Evolutionary conservation across 768 basidiomycete species (phyloP).

Genomic region (Boletus rex-veris): DNA sequence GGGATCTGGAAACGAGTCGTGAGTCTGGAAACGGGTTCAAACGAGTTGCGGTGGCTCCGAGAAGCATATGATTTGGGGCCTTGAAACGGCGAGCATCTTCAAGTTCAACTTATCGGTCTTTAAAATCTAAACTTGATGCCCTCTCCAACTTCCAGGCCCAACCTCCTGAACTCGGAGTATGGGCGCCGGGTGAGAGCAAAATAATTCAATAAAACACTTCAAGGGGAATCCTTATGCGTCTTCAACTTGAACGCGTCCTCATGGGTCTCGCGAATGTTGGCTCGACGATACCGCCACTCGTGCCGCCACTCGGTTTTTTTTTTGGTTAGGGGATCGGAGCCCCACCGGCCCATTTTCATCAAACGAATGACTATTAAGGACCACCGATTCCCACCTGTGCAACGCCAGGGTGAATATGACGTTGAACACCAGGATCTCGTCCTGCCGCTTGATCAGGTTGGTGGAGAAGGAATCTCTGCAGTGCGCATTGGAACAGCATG

Average conservation of each 20-base stretch:
- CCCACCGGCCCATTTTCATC: slow-evolving; percentile 16
- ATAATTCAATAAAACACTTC: neutral
- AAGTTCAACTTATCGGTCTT: too few species aligned
- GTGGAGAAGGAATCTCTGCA: slow-evolving; percentile 8
- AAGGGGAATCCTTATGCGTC: too few species aligned
- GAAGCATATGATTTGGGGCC: neutral
- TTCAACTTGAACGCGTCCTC: neutral
- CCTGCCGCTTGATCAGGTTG: neutral
- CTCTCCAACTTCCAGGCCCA: neutral
- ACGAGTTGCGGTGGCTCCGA: neutral
- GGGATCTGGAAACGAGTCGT: neutral
- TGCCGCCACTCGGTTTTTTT: neutral
- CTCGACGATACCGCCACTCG: neutral
- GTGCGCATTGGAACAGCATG: slow-evolving; percentile 27
- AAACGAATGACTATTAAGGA: slow-evolving; percentile 14
- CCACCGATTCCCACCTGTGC: slow-evolving; percentile 21
- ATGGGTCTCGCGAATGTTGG: neutral
- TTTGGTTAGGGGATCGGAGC: neutral
- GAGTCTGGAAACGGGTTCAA: neutral
- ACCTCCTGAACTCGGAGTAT: neutral
- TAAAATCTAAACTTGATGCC: too few species aligned
- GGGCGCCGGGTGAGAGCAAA: neutral
- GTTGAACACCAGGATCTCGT: neutral
- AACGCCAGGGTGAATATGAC: neutral
- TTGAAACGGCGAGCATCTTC: too few species aligned